Conservation (phyloP, 108 stramenopile genomes). For the Skeletonema menzelii region DNA sequence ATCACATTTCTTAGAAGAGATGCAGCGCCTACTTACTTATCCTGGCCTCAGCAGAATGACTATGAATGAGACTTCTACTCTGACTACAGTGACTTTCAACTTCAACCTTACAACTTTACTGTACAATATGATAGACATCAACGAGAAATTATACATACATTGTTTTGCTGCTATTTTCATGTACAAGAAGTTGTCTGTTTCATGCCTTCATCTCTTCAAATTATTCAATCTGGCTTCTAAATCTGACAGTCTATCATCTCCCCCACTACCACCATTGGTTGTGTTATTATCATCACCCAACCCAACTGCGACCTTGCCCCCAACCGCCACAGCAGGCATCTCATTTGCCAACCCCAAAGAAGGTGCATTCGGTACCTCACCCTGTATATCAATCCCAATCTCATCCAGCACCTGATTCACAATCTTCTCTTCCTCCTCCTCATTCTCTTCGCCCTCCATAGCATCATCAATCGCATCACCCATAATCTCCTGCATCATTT, state of each 20-base stretch:
- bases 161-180: no score
- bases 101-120: background rate
- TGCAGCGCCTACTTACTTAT: no score
- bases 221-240: constrained; percentile 89
- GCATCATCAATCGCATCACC: constrained; percentile 96
- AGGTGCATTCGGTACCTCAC: constrained; percentile 80
- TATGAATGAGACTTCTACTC: no score
- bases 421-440: constrained; percentile 92
- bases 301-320: constrained; percentile 28
- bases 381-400: constrained; percentile 83
- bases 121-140: no score
- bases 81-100: no score
- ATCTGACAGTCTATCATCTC: constrained; percentile 73
- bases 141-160: no score
- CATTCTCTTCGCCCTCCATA: constrained; percentile 86
- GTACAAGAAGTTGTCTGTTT: background rate
- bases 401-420: constrained; percentile 90
- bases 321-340: constrained; percentile 19
- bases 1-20: no score
- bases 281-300: constrained; percentile 7
- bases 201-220: constrained; percentile 69
- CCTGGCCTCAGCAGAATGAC: no score
- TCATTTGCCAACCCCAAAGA: constrained; percentile 38
- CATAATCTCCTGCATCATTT: constrained; percentile 97
- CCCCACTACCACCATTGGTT: constrained; percentile 21